Evolutionary conservation across 1,284 basidiomycete species (phyloP), one percentile per base, ranked within the genome.

Genomic region (Trichosporon sp.): DNA sequence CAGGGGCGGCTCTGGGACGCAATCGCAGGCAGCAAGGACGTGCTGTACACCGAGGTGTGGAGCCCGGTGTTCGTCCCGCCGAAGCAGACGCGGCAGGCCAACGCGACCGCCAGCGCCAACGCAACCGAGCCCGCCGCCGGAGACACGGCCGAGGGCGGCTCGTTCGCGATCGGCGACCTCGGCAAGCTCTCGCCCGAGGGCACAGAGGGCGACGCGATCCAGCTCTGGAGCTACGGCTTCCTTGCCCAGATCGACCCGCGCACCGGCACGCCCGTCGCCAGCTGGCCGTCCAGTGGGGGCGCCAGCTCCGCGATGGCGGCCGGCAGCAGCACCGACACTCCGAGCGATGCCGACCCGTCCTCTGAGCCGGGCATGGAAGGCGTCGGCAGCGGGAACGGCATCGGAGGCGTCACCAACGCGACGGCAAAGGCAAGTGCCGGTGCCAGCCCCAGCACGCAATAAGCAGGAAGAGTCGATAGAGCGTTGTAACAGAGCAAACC

Each of bases 1-100:
- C 83, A 85, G 75, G 70, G 69, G 3, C 74, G 81, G 5, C 76
- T 86, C 27, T 85, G 84, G 85, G 77, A 82, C 60, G 74, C 80
- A 1, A 85, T 86, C 65, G 78, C 76, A 9, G 84, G 84, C 0
- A 80, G 81, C 0, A 72, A 72, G 13, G 72, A 77, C 12, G 77
- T 76, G 9, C 68, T 80, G 4, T 81, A 77, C 68, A 78, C 77
- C 15, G 80, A 80, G 66, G 80, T 82, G n/a, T 76, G 79, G 68
- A 73, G 71, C 29, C 76, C 76, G 1, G 71, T 79, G 8, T 81
- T 74, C 63, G 51, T 65, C n/a, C 29, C 47, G 21, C 47, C 47
- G 15, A 42, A 42, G n/a, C 47, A 51, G 47, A 9, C 47, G 8
- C 21, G 23, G 47, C 11, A 3, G 7, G 23, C 6, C 13, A 18